Evolutionary conservation across 352 stramenopile species (phyloP).

Genomic region (Pseudoperonospora humuli): DNA sequence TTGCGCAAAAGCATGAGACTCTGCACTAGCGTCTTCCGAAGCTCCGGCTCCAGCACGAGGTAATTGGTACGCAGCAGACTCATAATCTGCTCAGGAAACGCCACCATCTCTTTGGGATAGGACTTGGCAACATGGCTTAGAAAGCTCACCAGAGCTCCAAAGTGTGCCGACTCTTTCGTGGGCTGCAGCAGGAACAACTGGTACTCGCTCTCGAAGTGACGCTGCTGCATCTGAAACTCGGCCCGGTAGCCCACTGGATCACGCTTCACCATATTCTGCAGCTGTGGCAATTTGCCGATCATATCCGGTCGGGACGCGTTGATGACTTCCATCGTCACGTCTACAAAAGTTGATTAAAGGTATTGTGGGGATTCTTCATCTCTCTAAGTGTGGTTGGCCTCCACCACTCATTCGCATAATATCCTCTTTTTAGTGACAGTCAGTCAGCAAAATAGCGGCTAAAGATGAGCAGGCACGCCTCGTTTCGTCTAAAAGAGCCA

Average conservation of each 20-base stretch:
- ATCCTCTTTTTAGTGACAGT: constrained; percentile 5
- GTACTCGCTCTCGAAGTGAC: constrained; percentile 94
- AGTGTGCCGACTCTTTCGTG: constrained; percentile 86
- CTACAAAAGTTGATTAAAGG: too few species aligned
- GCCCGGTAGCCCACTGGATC: constrained; percentile 93
- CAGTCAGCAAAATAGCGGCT: constrained; percentile 1
- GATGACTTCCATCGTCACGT: constrained; percentile 40
- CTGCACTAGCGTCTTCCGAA: constrained; percentile 92
- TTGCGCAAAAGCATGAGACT: constrained; percentile 95
- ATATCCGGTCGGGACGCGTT: constrained; percentile 78
- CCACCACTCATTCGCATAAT: constrained; percentile 20
- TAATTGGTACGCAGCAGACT: constrained; percentile 87
- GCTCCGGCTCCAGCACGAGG: constrained; percentile 84
- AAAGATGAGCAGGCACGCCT: constrained; percentile 20
- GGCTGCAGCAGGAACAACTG: constrained; percentile 93
- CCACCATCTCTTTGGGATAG: constrained; percentile 78
- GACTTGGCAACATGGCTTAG: constrained; percentile 89
- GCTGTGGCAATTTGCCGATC: constrained; percentile 89
- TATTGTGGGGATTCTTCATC: too few species aligned
- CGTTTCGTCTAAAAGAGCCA: constrained; percentile 15
- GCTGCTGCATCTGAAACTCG: constrained; percentile 96
- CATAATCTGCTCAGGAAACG: constrained; percentile 90
- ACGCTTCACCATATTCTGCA: constrained; percentile 99
- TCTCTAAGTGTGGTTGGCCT: constrained; percentile 5
- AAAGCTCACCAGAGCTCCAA: constrained; percentile 96